Base-by-base conservation (phyloP, 306 rosid species). In the Cucumis hystrix region DNA sequence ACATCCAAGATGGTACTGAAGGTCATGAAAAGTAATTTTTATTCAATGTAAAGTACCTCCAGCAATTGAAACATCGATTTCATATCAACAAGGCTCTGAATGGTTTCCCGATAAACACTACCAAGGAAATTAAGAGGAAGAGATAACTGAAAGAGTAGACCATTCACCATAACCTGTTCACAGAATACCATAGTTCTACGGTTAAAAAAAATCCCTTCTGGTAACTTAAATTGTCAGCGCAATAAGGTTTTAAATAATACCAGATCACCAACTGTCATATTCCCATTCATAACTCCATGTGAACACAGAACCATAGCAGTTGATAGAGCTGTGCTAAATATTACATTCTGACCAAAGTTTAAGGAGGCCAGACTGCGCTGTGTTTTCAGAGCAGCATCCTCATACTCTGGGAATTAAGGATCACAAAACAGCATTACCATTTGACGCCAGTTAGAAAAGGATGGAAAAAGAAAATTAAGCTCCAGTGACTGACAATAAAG, bases 111-210 rank as follows among this genome's bases (percentile, higher is more conserved):
- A 89, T 90, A 95, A 80, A 95, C 98, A 88, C 98, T 89, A 23
- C 98, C 98, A 79, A 95, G 97, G 83, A 92, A 95, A 85, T 90
- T 92, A 77, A 95, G 97, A 35, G 98, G 98, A 85, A 95, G 97
- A 45, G 98, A 95, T 35, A 95, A 83, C 86, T 95, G 98, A 90
- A 95, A 95, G 80, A 95, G 96, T 80, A 95, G 98, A 69, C 98
- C 97, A 86, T 95, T 95, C 82, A 95, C 98, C 98, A 95, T 95
- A 68, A 95, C 98, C 98, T 95, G 87, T 49, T 75, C 61, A 79
- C 15, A 71, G 76, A 71, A 71, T 12, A 71, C 30, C 59, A 15
- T 54, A 70, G 78, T 76, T 17, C 41, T 30, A 33, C 25, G 73
- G 76, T 71, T 41, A 84, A 70, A 70, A 70, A 57, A 37, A 82